Conservation (phyloP, 2,329 filamentous ascomycete genomes). For the Penicillium capsulatum region DNA sequence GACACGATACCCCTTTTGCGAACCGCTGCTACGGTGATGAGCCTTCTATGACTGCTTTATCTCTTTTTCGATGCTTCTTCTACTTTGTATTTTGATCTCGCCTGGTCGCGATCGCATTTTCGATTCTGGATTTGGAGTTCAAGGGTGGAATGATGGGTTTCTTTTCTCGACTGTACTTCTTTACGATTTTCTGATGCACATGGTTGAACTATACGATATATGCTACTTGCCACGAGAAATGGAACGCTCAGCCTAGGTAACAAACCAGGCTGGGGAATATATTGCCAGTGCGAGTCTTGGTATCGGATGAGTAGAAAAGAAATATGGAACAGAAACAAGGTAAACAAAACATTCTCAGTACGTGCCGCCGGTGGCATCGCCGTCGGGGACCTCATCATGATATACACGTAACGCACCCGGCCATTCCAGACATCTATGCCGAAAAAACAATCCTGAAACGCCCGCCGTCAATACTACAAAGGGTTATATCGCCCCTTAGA, state of each 20-base stretch:
- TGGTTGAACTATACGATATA: constrained; percentile 6
- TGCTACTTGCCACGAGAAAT: neutral
- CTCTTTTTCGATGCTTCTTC: neutral
- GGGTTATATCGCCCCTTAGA: constrained; percentile 24
- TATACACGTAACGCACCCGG: constrained; percentile 15
- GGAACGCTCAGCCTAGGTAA: neutral
- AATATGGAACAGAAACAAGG: too few species aligned
- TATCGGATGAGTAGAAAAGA: too few species aligned
- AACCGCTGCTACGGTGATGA: too few species aligned
- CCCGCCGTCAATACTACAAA: constrained; percentile 1
- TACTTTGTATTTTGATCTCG: too few species aligned
- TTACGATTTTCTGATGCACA: constrained; percentile 7
- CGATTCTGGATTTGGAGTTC: too few species aligned
- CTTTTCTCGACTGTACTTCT: constrained; percentile 8
- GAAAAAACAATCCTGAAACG: constrained; percentile 6
- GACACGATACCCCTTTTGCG: constrained; percentile 9
- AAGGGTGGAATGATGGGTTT: too few species aligned
- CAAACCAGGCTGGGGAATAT: neutral
- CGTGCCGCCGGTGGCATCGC: constrained; percentile 16
- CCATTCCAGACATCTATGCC: constrained; percentile 7
- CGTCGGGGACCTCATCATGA: constrained; percentile 1
- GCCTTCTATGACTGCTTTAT: neutral
- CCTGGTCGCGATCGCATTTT: too few species aligned
- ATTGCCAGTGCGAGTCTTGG: neutral
- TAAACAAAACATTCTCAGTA: constrained; percentile 10